These are phyloP conservation scores for Lanmaoa rubissima DNA, from an alignment of 768 basidiomycete species.

Conservation along the genomic window DNA sequence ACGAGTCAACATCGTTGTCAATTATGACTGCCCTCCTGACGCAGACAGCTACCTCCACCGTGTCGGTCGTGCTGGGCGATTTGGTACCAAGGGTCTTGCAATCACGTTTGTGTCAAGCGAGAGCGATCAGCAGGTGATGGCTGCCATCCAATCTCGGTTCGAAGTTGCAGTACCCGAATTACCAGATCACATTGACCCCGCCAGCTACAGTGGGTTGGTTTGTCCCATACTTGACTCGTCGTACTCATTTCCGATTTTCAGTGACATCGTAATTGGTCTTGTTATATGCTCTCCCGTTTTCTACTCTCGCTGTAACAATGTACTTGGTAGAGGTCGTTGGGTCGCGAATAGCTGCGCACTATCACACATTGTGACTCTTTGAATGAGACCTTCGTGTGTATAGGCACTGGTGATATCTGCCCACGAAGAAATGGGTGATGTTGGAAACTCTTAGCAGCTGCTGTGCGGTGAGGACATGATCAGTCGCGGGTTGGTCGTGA, in stretches of 20 bases:
- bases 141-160: slow-evolving; percentile 92
- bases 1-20: slow-evolving; percentile 98
- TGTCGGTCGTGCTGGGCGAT: slow-evolving; percentile 98
- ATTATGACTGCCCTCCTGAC: slow-evolving; percentile 96
- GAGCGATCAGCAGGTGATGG: slow-evolving; percentile 90
- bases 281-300: slow-evolving; percentile 6
- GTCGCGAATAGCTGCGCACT: not conserved
- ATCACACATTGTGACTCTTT: slow-evolving; percentile 5
- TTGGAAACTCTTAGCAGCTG: no score
- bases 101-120: slow-evolving; percentile 96
- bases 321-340: slow-evolving; percentile 16
- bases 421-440: no score
- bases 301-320: slow-evolving; percentile 23
- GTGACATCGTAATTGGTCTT: slow-evolving; percentile 45
- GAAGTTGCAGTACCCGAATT: slow-evolving; percentile 96
- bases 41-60: slow-evolving; percentile 99
- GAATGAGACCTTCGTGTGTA: not conserved
- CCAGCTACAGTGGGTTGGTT: slow-evolving; percentile 82
- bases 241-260: slow-evolving; percentile 12
- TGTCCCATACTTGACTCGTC: not conserved
- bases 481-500: no score
- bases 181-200: slow-evolving; percentile 90
- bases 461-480: no score
- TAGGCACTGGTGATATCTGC: no score
- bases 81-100: slow-evolving; percentile 98